These are phyloP conservation scores for Diatrype stigma DNA, from an alignment of 2,329 filamentous ascomycete genomes.

Conservation along the genomic window DNA sequence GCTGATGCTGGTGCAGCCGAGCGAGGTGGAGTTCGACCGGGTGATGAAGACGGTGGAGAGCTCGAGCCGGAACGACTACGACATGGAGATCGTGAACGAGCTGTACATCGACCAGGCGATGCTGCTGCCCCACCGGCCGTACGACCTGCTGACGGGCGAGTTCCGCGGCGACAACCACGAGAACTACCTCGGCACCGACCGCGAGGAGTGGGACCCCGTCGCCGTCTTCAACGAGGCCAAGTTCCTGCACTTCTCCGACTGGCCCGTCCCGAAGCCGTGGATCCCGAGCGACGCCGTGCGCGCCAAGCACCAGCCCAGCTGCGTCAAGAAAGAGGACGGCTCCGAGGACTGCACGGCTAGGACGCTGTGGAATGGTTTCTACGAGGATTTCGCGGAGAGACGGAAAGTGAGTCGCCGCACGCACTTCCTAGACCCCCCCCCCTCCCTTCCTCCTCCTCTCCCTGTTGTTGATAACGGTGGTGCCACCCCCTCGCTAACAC, in stretches of 20 bases:
- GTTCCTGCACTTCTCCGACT: slow-evolving; percentile 67
- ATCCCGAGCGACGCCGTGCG: slow-evolving; percentile 20
- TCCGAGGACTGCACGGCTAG: slow-evolving; percentile 28
- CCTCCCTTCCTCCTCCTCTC: neutral
- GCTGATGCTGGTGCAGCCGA: slow-evolving; percentile 59
- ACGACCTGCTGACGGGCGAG: slow-evolving; percentile 58
- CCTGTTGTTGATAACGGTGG: neutral
- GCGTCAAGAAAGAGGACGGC: slow-evolving; percentile 18
- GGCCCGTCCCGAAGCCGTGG: slow-evolving; percentile 63
- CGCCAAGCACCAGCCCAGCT: slow-evolving; percentile 28
- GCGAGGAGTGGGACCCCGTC: slow-evolving; percentile 55
- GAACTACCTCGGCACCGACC: slow-evolving; percentile 33
- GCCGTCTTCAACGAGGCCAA: slow-evolving; percentile 55
- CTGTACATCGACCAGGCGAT: slow-evolving; percentile 55
- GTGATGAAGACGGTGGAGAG: slow-evolving; percentile 30
- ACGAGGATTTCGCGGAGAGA: slow-evolving; percentile 28
- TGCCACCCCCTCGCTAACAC: neutral
- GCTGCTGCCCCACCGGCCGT: slow-evolving; percentile 60
- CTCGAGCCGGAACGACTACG: slow-evolving; percentile 41
- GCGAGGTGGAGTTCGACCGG: slow-evolving; percentile 41
- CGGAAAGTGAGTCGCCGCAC: slow-evolving; percentile 23
- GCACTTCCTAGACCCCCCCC: too few relatives aligned
- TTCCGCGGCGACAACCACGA: slow-evolving; percentile 50
- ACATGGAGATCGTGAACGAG: slow-evolving; percentile 66
- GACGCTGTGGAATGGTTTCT: slow-evolving; percentile 31